Evolutionary conservation across 768 basidiomycete genomes (phyloP).

Genomic region (Austroboletus festivus): DNA sequence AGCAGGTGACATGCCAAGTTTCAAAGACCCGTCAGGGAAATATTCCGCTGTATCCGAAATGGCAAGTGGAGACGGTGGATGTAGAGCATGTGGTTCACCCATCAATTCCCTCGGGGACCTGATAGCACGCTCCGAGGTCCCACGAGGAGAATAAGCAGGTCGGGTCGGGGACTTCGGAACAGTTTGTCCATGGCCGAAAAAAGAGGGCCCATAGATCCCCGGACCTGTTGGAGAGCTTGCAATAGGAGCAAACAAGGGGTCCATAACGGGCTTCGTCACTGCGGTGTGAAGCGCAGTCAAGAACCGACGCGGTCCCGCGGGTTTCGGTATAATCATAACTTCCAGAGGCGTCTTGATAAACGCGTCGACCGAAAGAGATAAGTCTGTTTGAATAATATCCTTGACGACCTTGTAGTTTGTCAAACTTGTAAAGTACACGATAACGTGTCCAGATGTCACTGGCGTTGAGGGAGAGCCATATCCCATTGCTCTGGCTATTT

Average conservation of each 20-base stretch:
- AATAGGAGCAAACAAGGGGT: conserved; percentile 91
- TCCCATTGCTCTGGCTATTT: conserved; percentile 60
- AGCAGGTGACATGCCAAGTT: conserved; percentile 71
- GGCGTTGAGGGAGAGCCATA: conserved; percentile 29
- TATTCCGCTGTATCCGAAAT: conserved; percentile 69
- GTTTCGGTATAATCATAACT: conserved; percentile 96
- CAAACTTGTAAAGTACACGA: conserved; percentile 90
- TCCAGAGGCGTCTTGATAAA: conserved; percentile 63
- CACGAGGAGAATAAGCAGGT: conserved; percentile 44
- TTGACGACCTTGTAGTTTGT: conserved; percentile 86
- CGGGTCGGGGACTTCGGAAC: conserved; percentile 44
- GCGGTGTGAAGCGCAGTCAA: conserved; percentile 92
- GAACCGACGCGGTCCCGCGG: conserved; percentile 90
- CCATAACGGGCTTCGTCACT: conserved; percentile 78
- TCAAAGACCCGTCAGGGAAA: conserved; percentile 60
- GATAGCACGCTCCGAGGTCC: conserved; percentile 61
- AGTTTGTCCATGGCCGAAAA: conserved; percentile 32
- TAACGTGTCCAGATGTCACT: conserved; percentile 36
- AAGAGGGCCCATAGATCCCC: conserved; percentile 50
- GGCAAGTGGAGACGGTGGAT: conserved; percentile 70
- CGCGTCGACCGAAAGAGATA: conserved; percentile 43
- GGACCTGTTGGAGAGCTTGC: conserved; percentile 88
- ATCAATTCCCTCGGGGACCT: conserved; percentile 49
- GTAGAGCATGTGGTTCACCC: conserved; percentile 36
- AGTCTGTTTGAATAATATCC: conserved; percentile 69